These are phyloP conservation scores for Setaria italica DNA, from an alignment of 202 grass and related monocot species.

Conservation along the genomic window DNA sequence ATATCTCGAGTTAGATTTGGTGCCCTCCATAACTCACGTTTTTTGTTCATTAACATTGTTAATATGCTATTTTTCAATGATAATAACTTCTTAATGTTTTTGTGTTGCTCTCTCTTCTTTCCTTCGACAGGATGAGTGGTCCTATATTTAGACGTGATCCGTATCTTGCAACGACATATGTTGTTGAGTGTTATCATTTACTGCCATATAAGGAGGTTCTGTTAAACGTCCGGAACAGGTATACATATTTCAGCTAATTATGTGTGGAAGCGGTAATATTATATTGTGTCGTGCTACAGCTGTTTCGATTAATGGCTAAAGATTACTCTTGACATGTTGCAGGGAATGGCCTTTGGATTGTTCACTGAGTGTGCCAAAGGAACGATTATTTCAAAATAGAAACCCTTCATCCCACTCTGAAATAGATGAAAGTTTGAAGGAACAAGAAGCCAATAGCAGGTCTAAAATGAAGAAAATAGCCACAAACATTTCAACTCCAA, in stretches of 20 bases:
- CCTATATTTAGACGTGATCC: constrained; percentile 50
- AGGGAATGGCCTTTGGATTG: constrained; percentile 46
- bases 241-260: constrained; percentile 42
- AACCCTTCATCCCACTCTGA: constrained; percentile 39
- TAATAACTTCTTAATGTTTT: constrained; percentile 5
- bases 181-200: constrained; percentile 65
- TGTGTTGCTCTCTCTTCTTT: background rate
- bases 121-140: constrained; percentile 61
- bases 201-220: constrained; percentile 81
- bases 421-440: constrained; percentile 52
- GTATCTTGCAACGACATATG: constrained; percentile 37
- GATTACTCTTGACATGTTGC: constrained; percentile 23
- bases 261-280: constrained; percentile 9
- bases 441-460: constrained; percentile 58
- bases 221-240: constrained; percentile 50
- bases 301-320: constrained; percentile 19
- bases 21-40: background rate
- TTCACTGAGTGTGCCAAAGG: constrained; percentile 17
- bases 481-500: constrained; percentile 39
- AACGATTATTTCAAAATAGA: constrained; percentile 21
- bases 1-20: constrained; percentile 20
- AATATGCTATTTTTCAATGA: background rate
- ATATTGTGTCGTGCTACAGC: background rate
- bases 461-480: constrained; percentile 35
- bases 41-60: background rate